Conservation (phyloP, 192 early-diverging fungal species). For the Rhizophagus clarus region DNA sequence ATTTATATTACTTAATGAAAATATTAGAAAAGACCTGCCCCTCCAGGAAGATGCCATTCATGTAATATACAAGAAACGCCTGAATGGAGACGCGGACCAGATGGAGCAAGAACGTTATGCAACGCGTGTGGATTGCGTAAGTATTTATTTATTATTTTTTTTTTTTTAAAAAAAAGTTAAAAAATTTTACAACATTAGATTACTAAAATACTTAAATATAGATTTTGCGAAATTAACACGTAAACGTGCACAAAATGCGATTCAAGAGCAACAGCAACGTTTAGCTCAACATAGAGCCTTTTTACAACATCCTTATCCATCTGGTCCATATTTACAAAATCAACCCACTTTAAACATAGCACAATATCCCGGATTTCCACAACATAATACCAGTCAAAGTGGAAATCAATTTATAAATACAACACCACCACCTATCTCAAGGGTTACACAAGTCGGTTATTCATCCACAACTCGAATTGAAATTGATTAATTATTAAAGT, state of each 20-base stretch:
- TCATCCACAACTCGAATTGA: background rate
- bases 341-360: background rate
- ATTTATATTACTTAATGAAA: background rate
- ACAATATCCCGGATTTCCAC: background rate
- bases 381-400: background rate
- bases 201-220: background rate
- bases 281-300: background rate
- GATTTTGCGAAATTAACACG: constrained; percentile 23
- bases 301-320: background rate
- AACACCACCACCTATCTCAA: background rate
- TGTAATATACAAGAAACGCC: constrained; percentile 89
- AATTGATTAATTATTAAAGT: background rate
- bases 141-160: constrained; percentile 29
- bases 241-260: constrained; percentile 2
- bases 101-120: constrained; percentile 89
- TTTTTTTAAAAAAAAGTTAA: background rate
- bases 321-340: background rate
- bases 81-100: constrained; percentile 93
- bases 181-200: background rate
- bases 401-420: background rate
- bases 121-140: constrained; percentile 94
- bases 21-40: constrained; percentile 52
- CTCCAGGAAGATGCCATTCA: constrained; percentile 69
- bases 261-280: constrained; percentile 15
- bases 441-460: background rate